Percentiles rank a stretch among this genome's conserved stretches.
phyloP scores from a whole-genome alignment of 495 filamentous ascomycete genomes.

The Bacidia gigantensis region DNA sequence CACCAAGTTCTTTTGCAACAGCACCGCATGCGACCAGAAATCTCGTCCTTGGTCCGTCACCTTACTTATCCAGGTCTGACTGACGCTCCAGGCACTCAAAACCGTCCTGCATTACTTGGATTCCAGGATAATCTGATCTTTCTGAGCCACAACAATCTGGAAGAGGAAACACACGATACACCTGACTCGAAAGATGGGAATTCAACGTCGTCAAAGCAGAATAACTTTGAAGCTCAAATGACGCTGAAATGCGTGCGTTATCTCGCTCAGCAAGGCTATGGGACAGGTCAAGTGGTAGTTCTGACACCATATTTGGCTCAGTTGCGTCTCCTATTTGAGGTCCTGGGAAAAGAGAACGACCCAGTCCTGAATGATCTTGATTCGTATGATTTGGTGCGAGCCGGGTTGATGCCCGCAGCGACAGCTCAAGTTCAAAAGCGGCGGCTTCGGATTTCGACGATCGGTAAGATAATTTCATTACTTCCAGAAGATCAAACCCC shows the following conservation, averaged over 20 bases:
- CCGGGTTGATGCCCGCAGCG: slow-evolving; percentile 45
- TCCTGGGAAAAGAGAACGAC: slow-evolving; percentile 41
- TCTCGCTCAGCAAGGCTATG: slow-evolving; percentile 64
- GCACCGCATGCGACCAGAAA: slow-evolving; percentile 59
- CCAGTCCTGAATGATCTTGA: slow-evolving; percentile 60
- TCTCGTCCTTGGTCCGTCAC: slow-evolving; percentile 43
- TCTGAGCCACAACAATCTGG: slow-evolving; percentile 45
- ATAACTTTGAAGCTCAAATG: slow-evolving; percentile 55
- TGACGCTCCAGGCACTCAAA: slow-evolving; percentile 41
- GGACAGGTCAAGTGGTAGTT: slow-evolving; percentile 49
- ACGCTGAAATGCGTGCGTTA: slow-evolving; percentile 55
- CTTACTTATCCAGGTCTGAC: slow-evolving; percentile 52
- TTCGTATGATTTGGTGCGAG: slow-evolving; percentile 48
- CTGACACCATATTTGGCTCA: slow-evolving; percentile 67
- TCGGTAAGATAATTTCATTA: slow-evolving; percentile 37
- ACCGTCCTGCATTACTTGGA: slow-evolving; percentile 39
- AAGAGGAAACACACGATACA: slow-evolving; percentile 29
- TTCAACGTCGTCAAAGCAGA: slow-evolving; percentile 41
- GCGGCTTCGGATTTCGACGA: slow-evolving; percentile 47
- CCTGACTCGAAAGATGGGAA: slow-evolving; percentile 39
- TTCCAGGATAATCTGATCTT: slow-evolving; percentile 52
- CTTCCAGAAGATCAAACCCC: no score
- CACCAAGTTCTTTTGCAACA: slow-evolving; percentile 47
- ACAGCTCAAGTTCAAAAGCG: slow-evolving; percentile 38
- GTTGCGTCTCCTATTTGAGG: slow-evolving; percentile 41